Conservation (phyloP, 352 stramenopile species). For the Phytophthora crassamura region DNA sequence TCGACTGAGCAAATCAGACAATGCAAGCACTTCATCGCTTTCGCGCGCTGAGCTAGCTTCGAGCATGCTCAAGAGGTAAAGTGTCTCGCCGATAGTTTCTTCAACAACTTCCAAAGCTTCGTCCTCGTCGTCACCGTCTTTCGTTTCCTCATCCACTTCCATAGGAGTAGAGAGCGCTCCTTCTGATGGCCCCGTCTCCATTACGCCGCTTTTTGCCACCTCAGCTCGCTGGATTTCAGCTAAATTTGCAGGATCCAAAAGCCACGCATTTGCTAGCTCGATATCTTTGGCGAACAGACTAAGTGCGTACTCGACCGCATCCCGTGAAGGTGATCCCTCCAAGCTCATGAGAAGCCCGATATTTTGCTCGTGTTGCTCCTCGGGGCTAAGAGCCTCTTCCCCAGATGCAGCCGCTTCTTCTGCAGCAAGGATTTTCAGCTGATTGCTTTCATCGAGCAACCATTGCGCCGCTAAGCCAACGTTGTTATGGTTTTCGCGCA, state of each 20-base stretch:
- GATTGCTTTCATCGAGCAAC: slow-evolving; percentile 84
- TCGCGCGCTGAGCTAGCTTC: slow-evolving; percentile 63
- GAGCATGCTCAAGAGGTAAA: slow-evolving; percentile 96
- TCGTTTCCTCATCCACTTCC: slow-evolving; percentile 63
- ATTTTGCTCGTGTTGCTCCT: slow-evolving; percentile 73
- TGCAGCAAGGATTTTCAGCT: slow-evolving; percentile 66
- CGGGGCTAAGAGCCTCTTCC: slow-evolving; percentile 59
- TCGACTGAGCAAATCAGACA: slow-evolving; percentile 93
- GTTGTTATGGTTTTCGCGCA: slow-evolving; percentile 74
- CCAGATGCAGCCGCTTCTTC: slow-evolving; percentile 62
- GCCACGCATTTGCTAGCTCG: slow-evolving; percentile 69
- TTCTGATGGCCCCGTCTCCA: neutral
- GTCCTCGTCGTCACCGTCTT: slow-evolving; percentile 49
- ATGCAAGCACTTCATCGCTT: slow-evolving; percentile 47
- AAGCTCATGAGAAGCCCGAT: slow-evolving; percentile 80
- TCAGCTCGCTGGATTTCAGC: slow-evolving; percentile 76
- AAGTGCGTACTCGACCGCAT: slow-evolving; percentile 69
- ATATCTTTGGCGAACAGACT: slow-evolving; percentile 70
- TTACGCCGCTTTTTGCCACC: slow-evolving; percentile 5
- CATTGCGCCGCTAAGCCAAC: slow-evolving; percentile 81
- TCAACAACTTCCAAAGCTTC: slow-evolving; percentile 68
- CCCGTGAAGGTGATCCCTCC: slow-evolving; percentile 51
- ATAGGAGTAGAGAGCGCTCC: slow-evolving; percentile 32
- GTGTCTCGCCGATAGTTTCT: slow-evolving; percentile 62
- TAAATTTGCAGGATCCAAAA: slow-evolving; percentile 62